phyloP scores from a whole-genome alignment of 23 red algal genomes.

The Cyanidioschyzon merolae region DNA sequence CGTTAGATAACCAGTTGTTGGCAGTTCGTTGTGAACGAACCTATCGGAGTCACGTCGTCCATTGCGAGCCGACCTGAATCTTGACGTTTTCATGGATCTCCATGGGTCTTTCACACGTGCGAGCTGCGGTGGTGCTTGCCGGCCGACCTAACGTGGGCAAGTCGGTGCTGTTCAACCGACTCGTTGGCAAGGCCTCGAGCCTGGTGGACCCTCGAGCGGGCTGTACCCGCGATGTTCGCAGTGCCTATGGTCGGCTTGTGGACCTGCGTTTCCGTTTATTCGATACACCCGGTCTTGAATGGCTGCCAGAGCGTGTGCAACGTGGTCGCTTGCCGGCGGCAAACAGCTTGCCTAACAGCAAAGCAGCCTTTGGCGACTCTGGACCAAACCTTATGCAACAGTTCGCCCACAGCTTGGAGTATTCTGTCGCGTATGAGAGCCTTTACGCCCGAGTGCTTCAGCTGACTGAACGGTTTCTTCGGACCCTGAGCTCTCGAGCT shows the following conservation, averaged over 20 bases:
- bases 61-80: background rate
- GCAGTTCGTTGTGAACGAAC: background rate
- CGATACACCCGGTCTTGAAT: conserved; percentile 85
- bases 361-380: background rate
- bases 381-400: conserved; percentile 3
- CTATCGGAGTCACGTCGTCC: background rate
- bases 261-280: conserved; percentile 63
- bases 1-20: background rate
- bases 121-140: background rate
- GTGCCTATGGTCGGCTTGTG: conserved; percentile 1
- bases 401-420: background rate
- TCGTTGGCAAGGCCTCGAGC: background rate
- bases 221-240: conserved; percentile 15
- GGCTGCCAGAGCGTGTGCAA: background rate
- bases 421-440: background rate
- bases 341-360: background rate
- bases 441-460: background rate
- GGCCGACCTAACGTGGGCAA: conserved; percentile 30
- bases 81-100: background rate
- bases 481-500: background rate
- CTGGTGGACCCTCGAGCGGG: conserved; percentile 23
- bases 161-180: conserved; percentile 24
- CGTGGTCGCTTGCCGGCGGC: background rate
- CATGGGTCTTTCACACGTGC: background rate
- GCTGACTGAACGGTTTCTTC: background rate